These are phyloP conservation scores for Hura crepitans DNA, from an alignment of 441 rosid genomes.

Conservation along the genomic window DNA sequence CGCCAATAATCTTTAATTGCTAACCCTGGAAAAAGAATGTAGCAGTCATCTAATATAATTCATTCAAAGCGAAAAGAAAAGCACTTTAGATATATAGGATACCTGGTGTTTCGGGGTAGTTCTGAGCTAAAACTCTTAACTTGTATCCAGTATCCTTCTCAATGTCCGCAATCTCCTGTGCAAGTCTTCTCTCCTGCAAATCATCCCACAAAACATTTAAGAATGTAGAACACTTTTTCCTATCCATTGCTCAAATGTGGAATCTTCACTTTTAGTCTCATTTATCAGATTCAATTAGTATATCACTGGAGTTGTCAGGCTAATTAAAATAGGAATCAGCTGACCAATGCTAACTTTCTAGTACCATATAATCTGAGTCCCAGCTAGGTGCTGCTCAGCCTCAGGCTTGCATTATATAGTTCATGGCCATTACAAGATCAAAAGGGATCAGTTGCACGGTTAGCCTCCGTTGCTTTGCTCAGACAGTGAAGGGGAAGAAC, in stretches of 20 bases:
- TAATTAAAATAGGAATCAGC: neutral
- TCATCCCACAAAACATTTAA: constrained; percentile 1
- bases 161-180: constrained; percentile 54
- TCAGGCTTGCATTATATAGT: neutral
- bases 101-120: constrained; percentile 94
- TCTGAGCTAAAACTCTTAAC: constrained; percentile 75
- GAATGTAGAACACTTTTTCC: neutral
- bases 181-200: constrained; percentile 69
- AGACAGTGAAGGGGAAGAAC: neutral
- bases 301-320: neutral
- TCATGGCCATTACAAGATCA: neutral
- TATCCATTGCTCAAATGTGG: neutral
- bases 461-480: neutral
- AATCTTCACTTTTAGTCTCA: neutral
- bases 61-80: neutral
- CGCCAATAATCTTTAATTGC: constrained; percentile 81
- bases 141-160: constrained; percentile 83
- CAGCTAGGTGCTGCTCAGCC: neutral
- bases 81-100: neutral
- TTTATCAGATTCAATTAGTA: neutral
- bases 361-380: no score
- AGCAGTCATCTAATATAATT: neutral
- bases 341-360: neutral
- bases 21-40: constrained; percentile 45
- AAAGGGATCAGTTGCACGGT: neutral